Evolutionary conservation across 306 rosid genomes (phyloP), one percentile per base, ranked within the genome.

Genomic region (Prunus salicina): DNA sequence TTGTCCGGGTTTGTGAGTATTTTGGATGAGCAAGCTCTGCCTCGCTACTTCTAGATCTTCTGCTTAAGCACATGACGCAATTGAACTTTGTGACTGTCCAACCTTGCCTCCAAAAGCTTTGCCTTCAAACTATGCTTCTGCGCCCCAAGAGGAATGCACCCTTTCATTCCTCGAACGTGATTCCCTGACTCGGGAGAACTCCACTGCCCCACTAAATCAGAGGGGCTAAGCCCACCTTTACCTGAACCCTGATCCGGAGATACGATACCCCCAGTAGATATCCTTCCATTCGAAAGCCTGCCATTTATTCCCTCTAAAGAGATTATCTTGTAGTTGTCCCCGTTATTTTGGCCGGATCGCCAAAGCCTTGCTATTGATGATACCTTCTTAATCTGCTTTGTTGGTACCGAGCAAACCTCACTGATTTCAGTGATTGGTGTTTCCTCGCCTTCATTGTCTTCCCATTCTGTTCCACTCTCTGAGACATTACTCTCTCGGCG

Each of bases 31-130:
- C 67, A 80, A 85, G 53, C 76, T 74, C 60, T 67, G 78, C 70
- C 73, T 70, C 57, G 14, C 78, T 75, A 75, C 75, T 69, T 73
- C 86, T 88, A 91, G 75, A 84, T 88, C 88, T 91, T 94, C 82
- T 94, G 95, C 73, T 90, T 90, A 60, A 94, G 97, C 72, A 92
- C 96, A 41, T 94, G 95, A 75, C 97, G 95, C 80, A 93, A 77
- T 69, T 91, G 96, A 64, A 91, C 79, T 77, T 90, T 93, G 80
- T 91, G 93, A 82, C 86, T 86, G 76, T 90, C 98, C 82, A 88
- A 84, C 82, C 98, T 91, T 45, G 98, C 97, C 87, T 93, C 98
- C 79, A 93, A 28, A 60, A 93, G 94, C 86, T 85, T 89, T 27
- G 94, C 85, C 87, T 91, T 93, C 87, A 93, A 87, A 80, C 97